phyloP scores from a whole-genome alignment of 441 rosid species.

The Corymbia calophylla region DNA sequence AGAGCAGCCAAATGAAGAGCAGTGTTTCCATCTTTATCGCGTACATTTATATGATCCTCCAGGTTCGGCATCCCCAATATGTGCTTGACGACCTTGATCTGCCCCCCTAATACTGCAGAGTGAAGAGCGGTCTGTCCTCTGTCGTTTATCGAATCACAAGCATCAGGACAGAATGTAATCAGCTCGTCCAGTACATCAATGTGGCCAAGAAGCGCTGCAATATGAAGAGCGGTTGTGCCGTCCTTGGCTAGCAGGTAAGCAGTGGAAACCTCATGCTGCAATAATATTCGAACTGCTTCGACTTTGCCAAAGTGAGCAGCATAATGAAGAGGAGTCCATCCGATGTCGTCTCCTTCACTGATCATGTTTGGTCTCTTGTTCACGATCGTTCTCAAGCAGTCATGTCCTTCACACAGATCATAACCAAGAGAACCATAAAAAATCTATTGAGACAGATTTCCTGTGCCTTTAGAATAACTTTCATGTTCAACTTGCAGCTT shows the following conservation, averaged over 20 bases:
- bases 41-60: background rate
- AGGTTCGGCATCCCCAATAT: background rate
- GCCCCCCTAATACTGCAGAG: background rate
- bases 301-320: background rate
- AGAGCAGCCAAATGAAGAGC: background rate
- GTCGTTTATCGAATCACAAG: background rate
- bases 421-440: background rate
- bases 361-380: background rate
- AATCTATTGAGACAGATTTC: background rate
- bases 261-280: background rate
- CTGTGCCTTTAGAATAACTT: background rate
- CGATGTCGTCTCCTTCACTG: background rate
- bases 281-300: background rate
- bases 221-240: background rate
- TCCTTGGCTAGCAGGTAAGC: background rate
- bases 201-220: background rate
- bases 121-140: background rate
- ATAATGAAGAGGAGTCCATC: background rate
- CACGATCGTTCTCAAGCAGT: background rate
- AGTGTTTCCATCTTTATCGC: background rate
- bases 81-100: background rate
- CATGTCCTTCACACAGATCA: background rate
- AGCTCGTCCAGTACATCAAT: background rate
- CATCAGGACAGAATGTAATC: background rate
- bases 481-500: background rate